Percentiles rank a stretch among this genome's conserved stretches.
phyloP scores from a whole-genome alignment of 176 grass and related monocot genomes.

The Hyparrhenia diplandra region DNA sequence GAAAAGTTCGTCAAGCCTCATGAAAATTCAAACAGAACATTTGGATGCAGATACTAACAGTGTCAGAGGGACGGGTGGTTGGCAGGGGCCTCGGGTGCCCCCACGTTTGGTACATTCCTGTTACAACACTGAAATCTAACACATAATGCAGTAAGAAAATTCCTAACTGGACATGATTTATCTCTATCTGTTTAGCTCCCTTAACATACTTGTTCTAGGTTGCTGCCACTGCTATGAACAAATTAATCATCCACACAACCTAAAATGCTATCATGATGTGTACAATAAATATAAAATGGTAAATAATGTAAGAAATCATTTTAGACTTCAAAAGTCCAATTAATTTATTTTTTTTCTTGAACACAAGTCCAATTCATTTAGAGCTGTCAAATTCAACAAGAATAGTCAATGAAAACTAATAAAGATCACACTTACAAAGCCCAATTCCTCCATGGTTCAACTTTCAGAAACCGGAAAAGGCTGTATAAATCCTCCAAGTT shows the following conservation, averaged over 20 bases:
- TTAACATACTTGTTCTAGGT: background rate
- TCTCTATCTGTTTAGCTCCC: background rate
- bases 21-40: background rate
- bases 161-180: background rate
- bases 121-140: background rate
- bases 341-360: background rate
- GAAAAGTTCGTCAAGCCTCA: background rate
- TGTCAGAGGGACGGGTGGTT: background rate
- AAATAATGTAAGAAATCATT: background rate
- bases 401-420: constrained; percentile 16
- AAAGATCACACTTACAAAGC: constrained; percentile 63
- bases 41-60: background rate
- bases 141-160: background rate
- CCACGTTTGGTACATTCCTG: background rate
- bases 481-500: constrained; percentile 96
- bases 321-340: background rate
- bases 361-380: background rate
- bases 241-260: background rate
- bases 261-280: background rate
- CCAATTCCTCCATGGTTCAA: constrained; percentile 92
- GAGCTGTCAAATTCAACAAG: background rate
- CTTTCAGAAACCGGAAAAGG: constrained; percentile 86
- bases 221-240: background rate
- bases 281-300: background rate
- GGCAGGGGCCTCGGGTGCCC: background rate